phyloP scores from a whole-genome alignment of 306 rosid genomes.

The Parietaria judaica region DNA sequence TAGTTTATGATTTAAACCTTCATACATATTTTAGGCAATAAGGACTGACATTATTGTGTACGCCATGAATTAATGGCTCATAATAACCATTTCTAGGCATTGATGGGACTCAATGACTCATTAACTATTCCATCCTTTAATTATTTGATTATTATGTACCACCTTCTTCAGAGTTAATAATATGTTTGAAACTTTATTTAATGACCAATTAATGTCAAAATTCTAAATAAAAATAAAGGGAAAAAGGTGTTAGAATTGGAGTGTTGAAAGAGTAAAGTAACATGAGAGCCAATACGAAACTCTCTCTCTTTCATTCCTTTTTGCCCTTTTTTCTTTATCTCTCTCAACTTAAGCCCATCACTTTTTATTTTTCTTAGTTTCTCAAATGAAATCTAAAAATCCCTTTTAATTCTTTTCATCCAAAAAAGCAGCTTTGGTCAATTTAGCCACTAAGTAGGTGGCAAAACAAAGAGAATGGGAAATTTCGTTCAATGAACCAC shows the following conservation, averaged over 20 bases:
- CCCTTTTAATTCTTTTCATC: background rate
- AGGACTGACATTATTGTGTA: background rate
- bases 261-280: constrained; percentile 3
- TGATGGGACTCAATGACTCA: constrained; percentile 23
- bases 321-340: background rate
- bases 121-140: constrained; percentile 15
- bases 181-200: constrained; percentile 9
- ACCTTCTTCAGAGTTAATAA: too few species aligned
- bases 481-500: background rate
- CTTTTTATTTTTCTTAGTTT: background rate
- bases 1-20: background rate
- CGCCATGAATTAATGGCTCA: constrained; percentile 8
- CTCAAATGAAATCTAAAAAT: background rate
- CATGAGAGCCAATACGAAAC: constrained; percentile 1
- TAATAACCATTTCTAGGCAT: constrained; percentile 4
- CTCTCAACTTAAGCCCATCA: background rate
- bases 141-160: constrained; percentile 21
- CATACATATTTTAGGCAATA: background rate
- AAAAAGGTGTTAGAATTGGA: background rate
- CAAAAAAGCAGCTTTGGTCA: background rate
- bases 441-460: background rate
- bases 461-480: background rate
- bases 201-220: too few species aligned
- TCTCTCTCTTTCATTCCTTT: background rate
- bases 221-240: too few species aligned